Evolutionary conservation across 805 yeast genomes (phyloP), one percentile per base, ranked within the genome.

Genomic region (Metschnikowia gelsemii): DNA sequence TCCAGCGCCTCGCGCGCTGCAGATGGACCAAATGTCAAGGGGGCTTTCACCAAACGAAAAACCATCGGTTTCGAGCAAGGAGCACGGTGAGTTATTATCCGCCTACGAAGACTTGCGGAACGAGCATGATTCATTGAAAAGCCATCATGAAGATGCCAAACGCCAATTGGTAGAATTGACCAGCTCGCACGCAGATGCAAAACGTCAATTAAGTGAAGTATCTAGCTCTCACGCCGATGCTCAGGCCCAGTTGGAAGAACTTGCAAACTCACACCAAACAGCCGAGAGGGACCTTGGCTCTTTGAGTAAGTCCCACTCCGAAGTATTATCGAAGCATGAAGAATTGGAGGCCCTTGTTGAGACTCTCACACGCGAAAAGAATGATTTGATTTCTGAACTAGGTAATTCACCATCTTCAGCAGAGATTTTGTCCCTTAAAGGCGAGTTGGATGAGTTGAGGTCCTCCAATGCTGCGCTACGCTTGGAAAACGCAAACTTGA

Each of bases 401-500:
- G 37, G 36, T 3, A 18, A 22, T 2, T n/a, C 37, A 27, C 40
- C 46, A 2, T 25, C 49, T 2, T 31, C 23, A 4, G 50, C 35
- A n/a, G 42, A 43, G 14, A 6, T 24, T 14, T 21, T 21, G 26
- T 24, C 28, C 19, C 42, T 49, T 8, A 43, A 39, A 16, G 22
- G 35, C 5, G 70, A 68, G 25, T 40, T 59, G 20, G 67, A 64
- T 23, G 37, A 50, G 8, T 50, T 66, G 40, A 65, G 62, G 35
- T 34, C 66, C 3, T 40, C 56, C 5, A 59, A 56, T 35, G 65
- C 72, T 4, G 57, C 64, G 14, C 59, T 69, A 33, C 55, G 68
- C 33, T 57, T 66, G 35, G 73, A 68, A 40, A 66, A 63, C 40
- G 68, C 66, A 45, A 55, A 67, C 5, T 56, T 69, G 45, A 68